Evolutionary conservation across 768 basidiomycete genomes (phyloP).

Genomic region (Calvatia gigantea): DNA sequence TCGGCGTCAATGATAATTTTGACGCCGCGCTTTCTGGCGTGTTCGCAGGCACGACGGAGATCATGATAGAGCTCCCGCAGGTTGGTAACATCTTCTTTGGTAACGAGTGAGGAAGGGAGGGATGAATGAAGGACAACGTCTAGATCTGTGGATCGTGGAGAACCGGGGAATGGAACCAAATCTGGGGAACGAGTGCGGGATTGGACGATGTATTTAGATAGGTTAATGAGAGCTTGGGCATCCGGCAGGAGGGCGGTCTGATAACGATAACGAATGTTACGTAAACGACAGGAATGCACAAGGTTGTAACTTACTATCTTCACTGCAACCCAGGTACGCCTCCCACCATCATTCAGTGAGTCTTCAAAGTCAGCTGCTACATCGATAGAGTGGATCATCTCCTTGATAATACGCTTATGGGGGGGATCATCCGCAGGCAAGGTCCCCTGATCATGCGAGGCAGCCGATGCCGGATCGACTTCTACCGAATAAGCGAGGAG

Average conservation of each 20-base stretch:
- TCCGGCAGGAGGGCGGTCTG: constrained; percentile 67
- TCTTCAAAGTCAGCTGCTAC: constrained; percentile 82
- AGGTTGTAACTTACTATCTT: constrained; percentile 49
- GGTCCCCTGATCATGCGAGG: constrained; percentile 15
- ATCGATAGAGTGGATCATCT: constrained; percentile 75
- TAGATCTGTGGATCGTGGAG: constrained; percentile 56
- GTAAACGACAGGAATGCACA: background rate
- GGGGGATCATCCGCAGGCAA: constrained; percentile 25
- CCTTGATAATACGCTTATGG: constrained; percentile 66
- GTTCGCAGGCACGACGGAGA: constrained; percentile 59
- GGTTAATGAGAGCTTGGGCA: constrained; percentile 52
- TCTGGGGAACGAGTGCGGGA: constrained; percentile 32
- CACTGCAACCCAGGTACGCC: constrained; percentile 80
- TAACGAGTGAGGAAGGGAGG: constrained; percentile 29
- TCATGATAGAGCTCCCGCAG: constrained; percentile 61
- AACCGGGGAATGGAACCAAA: constrained; percentile 65
- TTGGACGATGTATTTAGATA: constrained; percentile 56
- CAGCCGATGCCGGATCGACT: constrained; percentile 42
- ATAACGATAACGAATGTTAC: constrained; percentile 20
- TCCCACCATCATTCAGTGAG: constrained; percentile 29
- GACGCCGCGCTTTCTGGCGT: constrained; percentile 59
- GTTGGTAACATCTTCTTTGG: constrained; percentile 52
- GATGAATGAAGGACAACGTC: constrained; percentile 40
- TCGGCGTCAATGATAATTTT: constrained; percentile 84
- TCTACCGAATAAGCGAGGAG: constrained; percentile 86